phyloP scores from a whole-genome alignment of 345 rosid genomes.

The Stellera chamaejasme region DNA sequence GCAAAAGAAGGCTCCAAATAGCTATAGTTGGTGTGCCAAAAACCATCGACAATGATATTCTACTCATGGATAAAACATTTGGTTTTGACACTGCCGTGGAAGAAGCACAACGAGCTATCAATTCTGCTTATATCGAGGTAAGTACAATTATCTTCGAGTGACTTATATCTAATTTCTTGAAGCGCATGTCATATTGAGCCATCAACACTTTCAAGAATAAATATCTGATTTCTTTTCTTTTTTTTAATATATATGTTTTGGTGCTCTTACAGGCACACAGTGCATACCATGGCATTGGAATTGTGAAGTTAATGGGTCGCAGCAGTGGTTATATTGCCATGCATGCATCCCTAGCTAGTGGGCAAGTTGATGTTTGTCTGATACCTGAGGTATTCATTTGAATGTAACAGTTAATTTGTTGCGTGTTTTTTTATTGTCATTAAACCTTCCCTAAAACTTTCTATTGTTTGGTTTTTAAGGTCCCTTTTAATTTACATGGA shows the following conservation, averaged over 20 bases:
- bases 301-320: constrained; percentile 99
- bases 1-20: constrained; percentile 58
- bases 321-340: constrained; percentile 95
- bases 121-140: constrained; percentile 99
- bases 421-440: constrained; percentile 7
- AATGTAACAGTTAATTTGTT: neutral
- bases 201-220: constrained; percentile 10
- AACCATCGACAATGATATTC: constrained; percentile 93
- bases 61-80: constrained; percentile 94
- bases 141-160: neutral
- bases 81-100: constrained; percentile 99
- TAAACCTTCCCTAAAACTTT: neutral
- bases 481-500: constrained; percentile 79
- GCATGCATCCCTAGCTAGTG: constrained; percentile 97
- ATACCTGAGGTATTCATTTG: constrained; percentile 79
- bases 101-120: constrained; percentile 96
- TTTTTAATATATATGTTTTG: constrained; percentile 5
- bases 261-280: constrained; percentile 65
- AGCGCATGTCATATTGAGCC: neutral
- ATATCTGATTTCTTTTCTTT: neutral
- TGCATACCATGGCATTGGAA: constrained; percentile 91
- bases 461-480: constrained; percentile 29
- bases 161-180: neutral
- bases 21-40: constrained; percentile 99
- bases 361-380: constrained; percentile 93